These are phyloP conservation scores for Mycena venus DNA, from an alignment of 768 basidiomycete species.

Conservation along the genomic window DNA sequence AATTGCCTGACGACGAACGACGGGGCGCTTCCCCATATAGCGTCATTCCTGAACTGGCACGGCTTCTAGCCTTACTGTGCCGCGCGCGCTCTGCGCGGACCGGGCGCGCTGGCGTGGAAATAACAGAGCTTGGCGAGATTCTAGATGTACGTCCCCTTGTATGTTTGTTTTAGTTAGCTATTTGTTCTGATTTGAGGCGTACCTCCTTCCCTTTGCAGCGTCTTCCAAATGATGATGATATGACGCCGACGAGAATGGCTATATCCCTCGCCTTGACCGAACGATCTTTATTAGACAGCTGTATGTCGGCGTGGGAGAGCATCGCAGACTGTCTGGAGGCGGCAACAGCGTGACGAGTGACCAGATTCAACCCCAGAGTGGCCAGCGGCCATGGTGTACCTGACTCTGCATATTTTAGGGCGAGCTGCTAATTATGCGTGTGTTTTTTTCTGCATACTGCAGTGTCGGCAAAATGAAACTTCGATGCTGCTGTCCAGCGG, in stretches of 20 bases:
- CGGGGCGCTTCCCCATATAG: slow-evolving; percentile 16
- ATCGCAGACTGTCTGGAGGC: slow-evolving; percentile 3
- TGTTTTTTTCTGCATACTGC: background rate
- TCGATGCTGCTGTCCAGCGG: background rate
- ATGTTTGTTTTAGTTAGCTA: background rate
- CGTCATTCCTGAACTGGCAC: slow-evolving; percentile 27
- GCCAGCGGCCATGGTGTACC: background rate
- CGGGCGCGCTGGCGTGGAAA: slow-evolving; percentile 41
- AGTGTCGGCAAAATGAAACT: background rate
- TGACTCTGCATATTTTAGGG: slow-evolving; percentile 2
- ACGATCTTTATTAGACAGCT: slow-evolving; percentile 66
- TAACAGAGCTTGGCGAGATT: slow-evolving; percentile 49
- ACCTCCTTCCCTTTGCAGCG: slow-evolving; percentile 44
- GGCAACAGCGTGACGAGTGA: too few relatives aligned
- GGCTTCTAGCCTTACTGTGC: slow-evolving; percentile 43
- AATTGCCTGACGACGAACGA: slow-evolving; percentile 22
- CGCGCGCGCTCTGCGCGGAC: slow-evolving; percentile 42
- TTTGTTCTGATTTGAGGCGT: slow-evolving; percentile 16
- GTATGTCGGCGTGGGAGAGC: slow-evolving; percentile 58
- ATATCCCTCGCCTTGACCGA: slow-evolving; percentile 64
- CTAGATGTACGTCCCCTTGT: slow-evolving; percentile 48
- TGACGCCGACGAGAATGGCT: slow-evolving; percentile 58
- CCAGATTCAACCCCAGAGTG: background rate
- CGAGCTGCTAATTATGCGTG: background rate
- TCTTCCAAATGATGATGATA: slow-evolving; percentile 45